These are phyloP conservation scores for Botryotinia calthae DNA, from an alignment of 2,329 filamentous ascomycete species.

Conservation along the genomic window DNA sequence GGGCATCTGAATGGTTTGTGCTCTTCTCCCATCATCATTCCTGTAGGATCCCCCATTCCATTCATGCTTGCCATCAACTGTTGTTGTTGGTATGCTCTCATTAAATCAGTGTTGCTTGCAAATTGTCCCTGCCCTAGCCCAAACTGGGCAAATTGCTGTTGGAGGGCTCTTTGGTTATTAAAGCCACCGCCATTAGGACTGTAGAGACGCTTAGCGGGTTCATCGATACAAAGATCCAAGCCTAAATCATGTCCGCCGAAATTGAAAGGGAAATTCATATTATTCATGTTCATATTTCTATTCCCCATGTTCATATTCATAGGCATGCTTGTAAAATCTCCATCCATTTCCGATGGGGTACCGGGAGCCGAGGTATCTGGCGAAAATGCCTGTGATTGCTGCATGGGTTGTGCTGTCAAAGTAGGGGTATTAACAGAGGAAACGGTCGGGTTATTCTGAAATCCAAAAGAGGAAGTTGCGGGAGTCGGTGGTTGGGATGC, in stretches of 20 bases:
- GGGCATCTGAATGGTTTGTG: slow-evolving; percentile 98
- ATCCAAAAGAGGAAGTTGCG: slow-evolving; percentile 69
- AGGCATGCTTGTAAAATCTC: slow-evolving; percentile 61
- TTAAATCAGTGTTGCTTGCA: slow-evolving; percentile 62
- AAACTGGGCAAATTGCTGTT: slow-evolving; percentile 68
- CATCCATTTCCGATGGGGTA: slow-evolving; percentile 72
- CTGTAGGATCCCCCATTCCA: slow-evolving; percentile 36
- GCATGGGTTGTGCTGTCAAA: slow-evolving; percentile 69
- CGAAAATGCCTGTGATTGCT: slow-evolving; percentile 46
- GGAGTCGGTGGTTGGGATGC: slow-evolving; percentile 86
- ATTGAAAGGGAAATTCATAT: slow-evolving; percentile 40
- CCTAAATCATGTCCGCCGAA: slow-evolving; percentile 47
- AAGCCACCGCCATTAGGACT: slow-evolving; percentile 72
- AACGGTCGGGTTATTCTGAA: slow-evolving; percentile 92
- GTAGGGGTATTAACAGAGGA: slow-evolving; percentile 97
- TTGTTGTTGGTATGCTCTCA: slow-evolving; percentile 62
- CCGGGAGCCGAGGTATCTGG: slow-evolving; percentile 66
- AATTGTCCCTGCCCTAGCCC: slow-evolving; percentile 69
- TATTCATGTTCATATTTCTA: slow-evolving; percentile 50
- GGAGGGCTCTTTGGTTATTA: slow-evolving; percentile 60
- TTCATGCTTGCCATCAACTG: slow-evolving; percentile 46
- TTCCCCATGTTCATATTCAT: slow-evolving; percentile 59
- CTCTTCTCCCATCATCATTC: slow-evolving; percentile 71
- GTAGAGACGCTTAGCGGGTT: slow-evolving; percentile 90
- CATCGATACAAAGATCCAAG: slow-evolving; percentile 73